A percentile compares a stretch with the other conserved stretches of the same genome.
Evolutionary conservation across 495 filamentous ascomycete species (phyloP).

Genomic region (Neurospora sp.): DNA sequence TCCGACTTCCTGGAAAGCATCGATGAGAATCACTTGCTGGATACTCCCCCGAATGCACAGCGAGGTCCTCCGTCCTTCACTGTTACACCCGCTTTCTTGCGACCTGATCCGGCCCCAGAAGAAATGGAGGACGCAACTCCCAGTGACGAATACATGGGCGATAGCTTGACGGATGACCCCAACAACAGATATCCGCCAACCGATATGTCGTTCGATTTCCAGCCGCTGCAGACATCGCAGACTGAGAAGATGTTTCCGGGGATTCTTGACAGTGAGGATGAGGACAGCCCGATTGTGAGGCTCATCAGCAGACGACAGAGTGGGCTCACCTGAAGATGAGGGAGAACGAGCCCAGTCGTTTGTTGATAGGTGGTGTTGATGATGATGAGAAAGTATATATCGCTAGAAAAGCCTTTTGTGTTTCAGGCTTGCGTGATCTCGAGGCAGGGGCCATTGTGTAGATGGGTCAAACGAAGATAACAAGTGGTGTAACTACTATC

Average conservation of each 20-base stretch:
- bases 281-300: neutral
- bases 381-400: neutral
- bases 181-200: neutral
- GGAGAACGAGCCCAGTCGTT: neutral
- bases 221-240: neutral
- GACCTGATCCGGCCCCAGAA: neutral
- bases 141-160: neutral
- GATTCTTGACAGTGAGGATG: neutral
- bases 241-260: neutral
- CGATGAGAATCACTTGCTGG: neutral
- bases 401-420: neutral
- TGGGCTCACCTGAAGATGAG: neutral
- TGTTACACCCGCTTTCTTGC: neutral
- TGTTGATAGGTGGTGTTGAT: no score
- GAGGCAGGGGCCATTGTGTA: neutral
- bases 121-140: neutral
- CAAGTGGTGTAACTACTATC: neutral
- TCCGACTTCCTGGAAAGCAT: neutral
- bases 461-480: neutral
- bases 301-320: neutral
- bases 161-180: neutral
- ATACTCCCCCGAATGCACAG: neutral
- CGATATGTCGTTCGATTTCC: neutral
- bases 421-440: neutral
- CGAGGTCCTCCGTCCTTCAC: neutral